Percentiles rank a stretch among this genome's conserved stretches.
phyloP scores from a whole-genome alignment of 495 filamentous ascomycete species.

The Aspergillus wentii region DNA sequence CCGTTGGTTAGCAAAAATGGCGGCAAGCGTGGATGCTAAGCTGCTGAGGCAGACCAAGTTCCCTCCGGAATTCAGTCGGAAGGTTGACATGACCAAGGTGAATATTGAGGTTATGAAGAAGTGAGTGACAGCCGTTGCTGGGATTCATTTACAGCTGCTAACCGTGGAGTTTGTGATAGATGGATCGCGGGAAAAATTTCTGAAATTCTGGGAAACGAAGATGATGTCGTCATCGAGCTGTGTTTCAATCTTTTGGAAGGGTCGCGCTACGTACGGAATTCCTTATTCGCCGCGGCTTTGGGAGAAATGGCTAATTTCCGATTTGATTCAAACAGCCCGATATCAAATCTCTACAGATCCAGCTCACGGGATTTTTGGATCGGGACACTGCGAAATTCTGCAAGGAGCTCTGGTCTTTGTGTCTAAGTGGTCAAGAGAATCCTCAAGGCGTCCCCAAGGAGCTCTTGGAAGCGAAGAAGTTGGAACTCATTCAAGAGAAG shows the following conservation, averaged over 20 bases:
- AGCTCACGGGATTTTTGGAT: constrained; percentile 90
- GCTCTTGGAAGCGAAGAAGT: constrained; percentile 90
- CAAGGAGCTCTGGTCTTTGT: constrained; percentile 87
- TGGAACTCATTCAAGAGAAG: constrained; percentile 90
- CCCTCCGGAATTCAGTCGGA: constrained; percentile 86
- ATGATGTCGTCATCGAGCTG: constrained; percentile 91
- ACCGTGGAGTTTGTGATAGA: constrained; percentile 36
- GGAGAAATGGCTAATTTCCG: constrained; percentile 1
- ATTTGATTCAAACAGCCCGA: constrained; percentile 64
- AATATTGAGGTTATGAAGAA: constrained; percentile 97
- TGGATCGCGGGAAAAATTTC: constrained; percentile 90
- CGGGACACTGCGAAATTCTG: constrained; percentile 90
- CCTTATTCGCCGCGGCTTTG: background rate
- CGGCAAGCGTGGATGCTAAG: constrained; percentile 76
- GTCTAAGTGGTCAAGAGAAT: constrained; percentile 83
- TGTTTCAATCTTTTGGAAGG: constrained; percentile 87
- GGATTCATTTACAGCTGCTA: constrained; percentile 7
- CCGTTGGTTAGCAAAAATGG: constrained; percentile 46
- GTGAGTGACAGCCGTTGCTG: constrained; percentile 40
- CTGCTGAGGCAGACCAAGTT: constrained; percentile 87
- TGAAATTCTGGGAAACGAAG: constrained; percentile 81
- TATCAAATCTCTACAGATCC: constrained; percentile 89
- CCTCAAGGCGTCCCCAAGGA: constrained; percentile 91
- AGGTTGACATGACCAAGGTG: constrained; percentile 96
- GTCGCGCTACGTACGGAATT: constrained; percentile 63